Percentiles rank a stretch among this genome's conserved stretches.
These are phyloP conservation scores for Apostasia ramifera DNA, from an alignment of 106 monocot genomes.

Conservation along the genomic window DNA sequence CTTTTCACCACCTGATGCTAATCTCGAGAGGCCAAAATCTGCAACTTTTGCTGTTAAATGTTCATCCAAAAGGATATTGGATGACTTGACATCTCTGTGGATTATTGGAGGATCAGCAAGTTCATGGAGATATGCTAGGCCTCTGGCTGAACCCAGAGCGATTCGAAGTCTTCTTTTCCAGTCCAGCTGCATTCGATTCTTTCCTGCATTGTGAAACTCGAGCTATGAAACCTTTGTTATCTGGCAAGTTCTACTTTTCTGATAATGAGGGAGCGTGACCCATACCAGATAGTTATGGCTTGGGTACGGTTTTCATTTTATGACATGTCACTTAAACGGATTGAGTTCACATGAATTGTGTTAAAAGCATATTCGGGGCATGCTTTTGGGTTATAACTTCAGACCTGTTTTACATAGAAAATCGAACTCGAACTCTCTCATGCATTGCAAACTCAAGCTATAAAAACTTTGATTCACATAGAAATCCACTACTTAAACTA, in stretches of 20 bases:
- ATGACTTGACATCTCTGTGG: slow-evolving; percentile 32
- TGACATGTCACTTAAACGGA: neutral
- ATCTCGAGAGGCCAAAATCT: slow-evolving; percentile 35
- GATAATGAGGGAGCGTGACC: no score
- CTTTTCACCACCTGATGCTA: neutral
- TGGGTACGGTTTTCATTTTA: no score
- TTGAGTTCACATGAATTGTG: no score
- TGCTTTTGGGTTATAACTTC: no score
- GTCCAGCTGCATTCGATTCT: slow-evolving; percentile 11
- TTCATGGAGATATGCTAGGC: slow-evolving; percentile 28
- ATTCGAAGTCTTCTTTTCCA: slow-evolving; percentile 31
- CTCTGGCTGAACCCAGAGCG: slow-evolving; percentile 24
- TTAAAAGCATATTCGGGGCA: no score
- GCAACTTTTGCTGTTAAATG: slow-evolving; percentile 29
- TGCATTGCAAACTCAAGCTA: neutral
- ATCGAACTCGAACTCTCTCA: neutral
- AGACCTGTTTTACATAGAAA: no score
- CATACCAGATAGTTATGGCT: no score
- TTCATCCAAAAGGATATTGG: slow-evolving; percentile 33
- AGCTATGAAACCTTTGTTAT: neutral
- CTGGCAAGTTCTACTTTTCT: no score
- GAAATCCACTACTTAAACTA: neutral
- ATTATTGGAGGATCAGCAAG: slow-evolving; percentile 35
- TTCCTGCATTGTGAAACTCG: slow-evolving; percentile 8
- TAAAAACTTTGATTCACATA: neutral